Evolutionary conservation across 1,284 basidiomycete species (phyloP).

Genomic region (Microbotryum intermedium): DNA sequence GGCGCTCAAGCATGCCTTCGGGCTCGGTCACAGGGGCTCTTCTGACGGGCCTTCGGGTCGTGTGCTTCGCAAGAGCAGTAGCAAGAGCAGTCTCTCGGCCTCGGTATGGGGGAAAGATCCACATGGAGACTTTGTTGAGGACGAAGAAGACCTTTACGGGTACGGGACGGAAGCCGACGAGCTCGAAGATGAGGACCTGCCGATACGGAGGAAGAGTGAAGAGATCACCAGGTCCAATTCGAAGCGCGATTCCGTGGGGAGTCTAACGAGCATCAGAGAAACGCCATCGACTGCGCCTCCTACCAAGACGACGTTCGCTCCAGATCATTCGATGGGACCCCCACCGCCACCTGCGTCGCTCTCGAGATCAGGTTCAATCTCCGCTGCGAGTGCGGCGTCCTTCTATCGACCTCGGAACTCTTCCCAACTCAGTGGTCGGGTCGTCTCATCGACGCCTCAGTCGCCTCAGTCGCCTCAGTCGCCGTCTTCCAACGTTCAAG

Average conservation of each 20-base stretch:
- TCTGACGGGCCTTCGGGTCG: not conserved
- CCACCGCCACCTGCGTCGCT: not conserved
- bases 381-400: slow-evolving; percentile 4
- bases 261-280: not conserved
- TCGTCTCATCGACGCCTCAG: not conserved
- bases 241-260: slow-evolving; percentile 9
- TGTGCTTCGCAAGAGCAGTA: not conserved
- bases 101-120: not conserved
- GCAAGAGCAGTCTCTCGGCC: not conserved
- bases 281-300: slow-evolving; percentile 15
- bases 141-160: not conserved
- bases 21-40: not conserved
- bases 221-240: slow-evolving; percentile 3
- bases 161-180: slow-evolving; percentile 4
- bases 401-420: slow-evolving; percentile 32
- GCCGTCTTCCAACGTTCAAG: not conserved
- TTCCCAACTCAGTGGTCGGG: slow-evolving; percentile 23
- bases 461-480: too few species aligned
- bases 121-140: not conserved
- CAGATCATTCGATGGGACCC: not conserved
- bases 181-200: slow-evolving; percentile 6
- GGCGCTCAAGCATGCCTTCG: slow-evolving; percentile 23
- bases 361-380: slow-evolving; percentile 1
- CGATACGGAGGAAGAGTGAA: slow-evolving; percentile 11
- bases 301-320: slow-evolving; percentile 11